phyloP scores from a whole-genome alignment of 371 early-diverging fungal genomes.

The Mucor circinelloides region DNA sequence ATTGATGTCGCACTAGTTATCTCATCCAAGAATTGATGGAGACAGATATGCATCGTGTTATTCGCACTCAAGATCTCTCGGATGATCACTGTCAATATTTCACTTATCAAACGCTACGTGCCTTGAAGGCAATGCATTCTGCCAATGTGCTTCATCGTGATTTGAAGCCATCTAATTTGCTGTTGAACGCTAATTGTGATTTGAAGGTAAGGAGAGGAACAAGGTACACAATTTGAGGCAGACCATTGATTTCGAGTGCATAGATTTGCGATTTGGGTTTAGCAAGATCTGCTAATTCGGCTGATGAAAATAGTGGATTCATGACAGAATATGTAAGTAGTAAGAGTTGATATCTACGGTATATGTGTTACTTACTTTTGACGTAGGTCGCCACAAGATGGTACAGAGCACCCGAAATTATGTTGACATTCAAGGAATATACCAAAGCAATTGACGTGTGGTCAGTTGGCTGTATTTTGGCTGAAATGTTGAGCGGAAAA shows the following conservation, averaged over 20 bases:
- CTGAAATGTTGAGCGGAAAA: constrained; percentile 92
- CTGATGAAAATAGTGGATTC: constrained; percentile 87
- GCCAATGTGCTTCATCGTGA: constrained; percentile 98
- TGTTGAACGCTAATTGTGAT: constrained; percentile 98
- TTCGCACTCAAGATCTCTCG: constrained; percentile 95
- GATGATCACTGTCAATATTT: constrained; percentile 99
- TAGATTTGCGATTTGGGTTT: constrained; percentile 95
- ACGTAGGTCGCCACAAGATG: constrained; percentile 87
- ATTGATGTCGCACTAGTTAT: constrained; percentile 36
- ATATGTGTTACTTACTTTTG: neutral
- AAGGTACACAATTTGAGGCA: neutral
- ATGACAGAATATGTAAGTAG: constrained; percentile 88
- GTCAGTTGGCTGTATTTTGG: constrained; percentile 98
- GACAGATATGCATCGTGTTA: constrained; percentile 98
- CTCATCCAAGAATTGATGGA: constrained; percentile 93
- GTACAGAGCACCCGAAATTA: constrained; percentile 99
- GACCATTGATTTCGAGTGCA: neutral
- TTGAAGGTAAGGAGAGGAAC: constrained; percentile 63
- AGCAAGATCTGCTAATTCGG: constrained; percentile 88
- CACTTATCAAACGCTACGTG: constrained; percentile 95
- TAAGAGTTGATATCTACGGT: neutral
- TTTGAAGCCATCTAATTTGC: constrained; percentile 95
- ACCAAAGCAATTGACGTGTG: constrained; percentile 98
- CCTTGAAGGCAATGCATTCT: constrained; percentile 97
- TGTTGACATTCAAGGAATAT: constrained; percentile 94